Conservation (phyloP, 2,329 filamentous ascomycete genomes). For the Cercospora zeae-maydis region DNA sequence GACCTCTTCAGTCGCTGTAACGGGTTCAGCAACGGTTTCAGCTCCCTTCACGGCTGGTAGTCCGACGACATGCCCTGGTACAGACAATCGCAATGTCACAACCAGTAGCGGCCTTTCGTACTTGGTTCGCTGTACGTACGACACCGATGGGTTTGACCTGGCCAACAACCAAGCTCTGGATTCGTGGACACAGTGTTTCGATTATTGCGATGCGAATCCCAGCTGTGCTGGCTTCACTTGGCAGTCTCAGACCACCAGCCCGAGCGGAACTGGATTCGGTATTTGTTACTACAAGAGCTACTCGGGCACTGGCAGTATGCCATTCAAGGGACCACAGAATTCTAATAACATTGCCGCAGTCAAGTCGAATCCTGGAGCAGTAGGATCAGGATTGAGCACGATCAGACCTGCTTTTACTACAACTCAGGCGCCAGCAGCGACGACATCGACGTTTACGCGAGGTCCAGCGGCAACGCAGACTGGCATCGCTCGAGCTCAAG, state of each 20-base stretch:
- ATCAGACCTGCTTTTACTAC: background rate
- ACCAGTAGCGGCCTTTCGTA: background rate
- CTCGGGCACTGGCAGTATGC: background rate
- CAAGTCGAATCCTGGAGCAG: background rate
- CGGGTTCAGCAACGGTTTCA: background rate
- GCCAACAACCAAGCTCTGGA: background rate
- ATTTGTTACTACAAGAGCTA: background rate
- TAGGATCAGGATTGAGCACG: background rate
- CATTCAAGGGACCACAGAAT: background rate
- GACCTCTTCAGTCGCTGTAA: background rate
- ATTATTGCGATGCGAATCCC: background rate
- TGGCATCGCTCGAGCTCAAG: background rate
- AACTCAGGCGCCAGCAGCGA: background rate
- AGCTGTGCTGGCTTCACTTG: constrained; percentile 4
- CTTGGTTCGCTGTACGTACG: background rate
- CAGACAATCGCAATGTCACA: background rate
- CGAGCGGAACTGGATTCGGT: background rate
- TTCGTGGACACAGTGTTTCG: background rate
- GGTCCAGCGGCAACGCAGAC: background rate
- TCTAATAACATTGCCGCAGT: background rate
- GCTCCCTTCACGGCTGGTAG: background rate
- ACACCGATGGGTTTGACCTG: background rate
- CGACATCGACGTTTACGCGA: background rate
- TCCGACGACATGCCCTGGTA: background rate
- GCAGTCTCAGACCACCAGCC: background rate